phyloP scores from a whole-genome alignment of 768 basidiomycete genomes.

The Lyophyllum shimeji region DNA sequence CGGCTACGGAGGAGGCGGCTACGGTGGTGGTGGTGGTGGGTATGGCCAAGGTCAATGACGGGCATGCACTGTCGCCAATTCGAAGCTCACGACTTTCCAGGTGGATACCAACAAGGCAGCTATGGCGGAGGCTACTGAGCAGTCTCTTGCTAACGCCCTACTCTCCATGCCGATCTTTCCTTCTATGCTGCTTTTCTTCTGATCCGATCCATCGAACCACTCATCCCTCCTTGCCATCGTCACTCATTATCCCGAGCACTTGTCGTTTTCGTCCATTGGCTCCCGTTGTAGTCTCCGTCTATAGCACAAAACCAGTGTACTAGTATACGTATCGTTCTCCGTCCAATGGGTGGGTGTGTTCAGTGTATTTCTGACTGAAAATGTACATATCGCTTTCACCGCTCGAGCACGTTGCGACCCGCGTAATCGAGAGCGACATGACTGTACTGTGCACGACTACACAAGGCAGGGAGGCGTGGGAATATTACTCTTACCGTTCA shows the following conservation, averaged over 20 bases:
- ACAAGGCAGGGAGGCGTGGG: no score
- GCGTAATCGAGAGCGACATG: no score
- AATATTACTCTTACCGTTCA: no score
- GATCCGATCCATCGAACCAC: constrained; percentile 26
- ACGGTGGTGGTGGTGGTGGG: constrained; percentile 16
- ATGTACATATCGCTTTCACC: constrained; percentile 4
- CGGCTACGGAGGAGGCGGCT: constrained; percentile 12
- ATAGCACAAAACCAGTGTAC: constrained; percentile 44
- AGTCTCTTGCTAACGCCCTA: not conserved
- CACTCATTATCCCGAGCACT: constrained; percentile 39
- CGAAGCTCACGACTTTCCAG: constrained; percentile 20
- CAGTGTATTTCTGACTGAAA: constrained; percentile 15
- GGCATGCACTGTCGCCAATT: constrained; percentile 11
- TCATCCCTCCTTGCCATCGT: constrained; percentile 34
- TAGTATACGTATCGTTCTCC: constrained; percentile 31
- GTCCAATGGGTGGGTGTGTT: constrained; percentile 19
- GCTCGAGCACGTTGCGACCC: not conserved
- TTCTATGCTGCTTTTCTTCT: constrained; percentile 12
- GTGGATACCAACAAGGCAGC: constrained; percentile 29
- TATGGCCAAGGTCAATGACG: constrained; percentile 22
- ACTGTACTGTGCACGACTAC: no score
- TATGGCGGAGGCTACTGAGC: constrained; percentile 31
- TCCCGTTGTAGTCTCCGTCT: constrained; percentile 34
- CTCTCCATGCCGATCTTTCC: constrained; percentile 1
- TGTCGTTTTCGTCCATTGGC: constrained; percentile 37